phyloP scores from a whole-genome alignment of 176 grass and related monocot species.

The Metroxylon sagu region DNA sequence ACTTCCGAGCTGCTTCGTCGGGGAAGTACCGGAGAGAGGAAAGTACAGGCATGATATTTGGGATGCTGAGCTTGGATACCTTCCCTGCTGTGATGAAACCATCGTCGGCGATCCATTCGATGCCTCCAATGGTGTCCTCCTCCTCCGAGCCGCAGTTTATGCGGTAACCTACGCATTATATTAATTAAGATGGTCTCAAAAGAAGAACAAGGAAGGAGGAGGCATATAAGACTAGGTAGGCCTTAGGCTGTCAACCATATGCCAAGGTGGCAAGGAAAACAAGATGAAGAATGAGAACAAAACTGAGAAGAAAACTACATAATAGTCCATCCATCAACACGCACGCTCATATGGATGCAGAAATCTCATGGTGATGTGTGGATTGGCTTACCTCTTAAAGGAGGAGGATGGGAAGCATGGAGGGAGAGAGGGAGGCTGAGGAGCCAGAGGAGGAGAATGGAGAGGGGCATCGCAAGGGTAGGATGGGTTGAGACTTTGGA shows the following conservation, averaged over 20 bases:
- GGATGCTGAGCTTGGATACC: constrained; percentile 1
- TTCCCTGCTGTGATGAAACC: constrained; percentile 42
- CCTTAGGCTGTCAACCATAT: no score
- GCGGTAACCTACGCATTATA: constrained; percentile 29
- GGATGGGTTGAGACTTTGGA: neutral
- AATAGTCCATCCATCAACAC: no score
- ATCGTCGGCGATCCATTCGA: constrained; percentile 50
- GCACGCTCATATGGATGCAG: neutral
- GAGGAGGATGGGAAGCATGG: constrained; percentile 13
- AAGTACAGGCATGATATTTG: constrained; percentile 25
- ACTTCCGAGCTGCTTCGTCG: constrained; percentile 36
- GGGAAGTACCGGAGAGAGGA: constrained; percentile 68
- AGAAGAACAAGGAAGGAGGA: no score
- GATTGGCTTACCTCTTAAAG: constrained; percentile 16
- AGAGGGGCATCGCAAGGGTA: neutral
- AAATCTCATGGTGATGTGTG: no score
- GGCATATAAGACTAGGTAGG: no score
- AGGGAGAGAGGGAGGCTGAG: constrained; percentile 11
- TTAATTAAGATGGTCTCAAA: no score
- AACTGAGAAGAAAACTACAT: no score
- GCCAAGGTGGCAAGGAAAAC: no score
- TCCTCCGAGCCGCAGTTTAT: constrained; percentile 59
- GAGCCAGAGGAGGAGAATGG: neutral
- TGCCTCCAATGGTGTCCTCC: constrained; percentile 11
- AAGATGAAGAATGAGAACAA: no score